These are phyloP conservation scores for Chaetomiaceae sp. DNA, from an alignment of 2,329 filamentous ascomycete genomes.

Conservation along the genomic window DNA sequence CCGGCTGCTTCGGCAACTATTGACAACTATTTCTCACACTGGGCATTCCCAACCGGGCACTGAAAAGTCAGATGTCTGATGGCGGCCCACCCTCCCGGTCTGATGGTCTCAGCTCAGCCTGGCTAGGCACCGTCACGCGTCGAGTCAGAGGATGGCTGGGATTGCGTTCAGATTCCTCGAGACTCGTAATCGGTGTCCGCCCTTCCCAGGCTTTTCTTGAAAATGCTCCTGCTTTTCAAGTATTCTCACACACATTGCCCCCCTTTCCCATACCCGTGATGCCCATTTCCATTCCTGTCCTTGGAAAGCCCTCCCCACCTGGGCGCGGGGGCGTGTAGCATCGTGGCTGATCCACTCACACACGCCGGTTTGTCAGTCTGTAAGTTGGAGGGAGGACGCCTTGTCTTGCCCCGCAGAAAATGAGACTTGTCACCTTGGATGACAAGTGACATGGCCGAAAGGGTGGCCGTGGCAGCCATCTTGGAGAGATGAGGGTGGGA, in stretches of 20 bases:
- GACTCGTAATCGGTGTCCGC: conserved; percentile 11
- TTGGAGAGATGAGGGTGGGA: conserved; percentile 14
- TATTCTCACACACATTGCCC: conserved; percentile 13
- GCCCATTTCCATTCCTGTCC: background rate
- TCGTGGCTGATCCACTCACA: conserved; percentile 15
- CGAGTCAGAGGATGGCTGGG: conserved; percentile 9
- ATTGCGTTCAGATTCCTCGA: conserved; percentile 12
- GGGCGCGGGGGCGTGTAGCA: conserved; percentile 11
- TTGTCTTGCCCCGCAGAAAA: conserved; percentile 23
- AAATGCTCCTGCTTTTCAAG: conserved; percentile 3
- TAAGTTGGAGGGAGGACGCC: conserved; percentile 15
- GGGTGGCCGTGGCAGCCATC: conserved; percentile 18
- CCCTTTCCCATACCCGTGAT: conserved; percentile 15
- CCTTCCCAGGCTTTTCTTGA: conserved; percentile 14
- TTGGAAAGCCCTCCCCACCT: conserved; percentile 8
- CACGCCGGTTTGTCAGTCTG: background rate
- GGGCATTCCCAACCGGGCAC: conserved; percentile 8
- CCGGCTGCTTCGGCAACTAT: conserved; percentile 20
- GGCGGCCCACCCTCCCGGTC: conserved; percentile 16
- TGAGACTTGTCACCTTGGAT: conserved; percentile 21
- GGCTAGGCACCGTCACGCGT: conserved; percentile 21
- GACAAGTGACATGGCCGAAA: conserved; percentile 33
- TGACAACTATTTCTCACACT: background rate
- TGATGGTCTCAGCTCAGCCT: conserved; percentile 21
- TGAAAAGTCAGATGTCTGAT: conserved; percentile 21